A percentile compares a stretch with the other conserved stretches of the same genome.
Evolutionary conservation across 805 yeast genomes (phyloP).

Genomic region (Ogataea parapolymorpha): DNA sequence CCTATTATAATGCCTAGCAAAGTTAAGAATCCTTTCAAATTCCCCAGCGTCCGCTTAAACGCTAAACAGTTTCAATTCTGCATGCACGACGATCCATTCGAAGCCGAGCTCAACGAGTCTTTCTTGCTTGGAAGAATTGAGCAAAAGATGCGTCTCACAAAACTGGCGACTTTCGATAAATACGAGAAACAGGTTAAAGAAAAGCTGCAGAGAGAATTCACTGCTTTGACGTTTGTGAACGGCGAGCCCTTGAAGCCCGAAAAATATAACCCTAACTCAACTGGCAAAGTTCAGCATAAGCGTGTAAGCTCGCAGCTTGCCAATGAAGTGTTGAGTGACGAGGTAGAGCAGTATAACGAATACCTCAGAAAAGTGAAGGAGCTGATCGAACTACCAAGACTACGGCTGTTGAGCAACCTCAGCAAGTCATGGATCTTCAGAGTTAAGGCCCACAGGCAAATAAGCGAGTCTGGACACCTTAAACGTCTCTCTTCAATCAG

Average conservation of each 20-base stretch:
- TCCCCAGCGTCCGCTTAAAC: constrained; percentile 57
- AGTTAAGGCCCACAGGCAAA: constrained; percentile 13
- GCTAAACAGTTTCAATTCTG: constrained; percentile 58
- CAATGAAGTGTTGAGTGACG: constrained; percentile 18
- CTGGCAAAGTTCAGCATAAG: background rate
- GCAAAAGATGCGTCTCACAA: constrained; percentile 58
- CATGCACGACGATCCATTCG: constrained; percentile 89
- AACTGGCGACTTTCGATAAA: constrained; percentile 29
- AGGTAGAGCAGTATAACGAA: constrained; percentile 22
- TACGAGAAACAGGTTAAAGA: constrained; percentile 18
- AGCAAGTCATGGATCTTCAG: constrained; percentile 33
- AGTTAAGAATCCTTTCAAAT: constrained; percentile 37
- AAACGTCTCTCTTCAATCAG: constrained; percentile 1
- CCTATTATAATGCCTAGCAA: constrained; percentile 29
- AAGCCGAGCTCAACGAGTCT: constrained; percentile 62
- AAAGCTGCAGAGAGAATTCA: constrained; percentile 35
- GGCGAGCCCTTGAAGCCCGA: constrained; percentile 17
- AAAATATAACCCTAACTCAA: background rate
- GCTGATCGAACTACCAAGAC: constrained; percentile 26
- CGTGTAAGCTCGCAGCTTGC: constrained; percentile 17
- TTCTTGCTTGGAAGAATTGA: constrained; percentile 65
- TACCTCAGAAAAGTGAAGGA: constrained; percentile 23
- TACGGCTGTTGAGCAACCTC: constrained; percentile 26
- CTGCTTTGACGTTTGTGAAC: constrained; percentile 19
- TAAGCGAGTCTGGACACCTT: constrained; percentile 4